Conservation (phyloP, 2,329 filamentous ascomycete genomes). For the Ustulina deusta region DNA sequence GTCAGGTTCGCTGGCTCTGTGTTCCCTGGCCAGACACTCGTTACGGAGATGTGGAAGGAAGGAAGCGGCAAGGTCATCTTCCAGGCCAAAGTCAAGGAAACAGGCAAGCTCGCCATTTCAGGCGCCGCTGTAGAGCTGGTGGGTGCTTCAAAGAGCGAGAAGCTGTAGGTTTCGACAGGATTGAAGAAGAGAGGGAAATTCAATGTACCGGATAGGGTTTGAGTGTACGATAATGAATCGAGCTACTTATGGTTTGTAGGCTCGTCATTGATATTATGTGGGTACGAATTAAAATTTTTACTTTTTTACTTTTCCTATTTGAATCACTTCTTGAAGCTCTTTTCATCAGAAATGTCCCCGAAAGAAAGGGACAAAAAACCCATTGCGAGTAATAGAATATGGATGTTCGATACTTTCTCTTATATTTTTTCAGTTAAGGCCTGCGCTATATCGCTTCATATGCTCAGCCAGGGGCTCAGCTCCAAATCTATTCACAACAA, state of each 20-base stretch:
- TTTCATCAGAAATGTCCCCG: not conserved
- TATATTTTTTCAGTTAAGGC: too few species aligned
- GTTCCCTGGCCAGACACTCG: conserved; percentile 86
- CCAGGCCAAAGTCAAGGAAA: conserved; percentile 91
- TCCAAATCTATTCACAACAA: too few species aligned
- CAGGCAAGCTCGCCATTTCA: conserved; percentile 87
- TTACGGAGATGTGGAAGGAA: conserved; percentile 96
- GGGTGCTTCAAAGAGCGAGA: conserved; percentile 47
- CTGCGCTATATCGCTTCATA: too few species aligned
- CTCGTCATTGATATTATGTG: conserved; percentile 11
- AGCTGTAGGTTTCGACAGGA: conserved; percentile 42
- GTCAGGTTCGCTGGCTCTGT: conserved; percentile 90
- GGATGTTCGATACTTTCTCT: too few species aligned
- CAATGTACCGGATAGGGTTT: conserved; percentile 5
- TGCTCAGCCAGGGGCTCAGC: too few species aligned
- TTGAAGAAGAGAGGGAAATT: conserved; percentile 4
- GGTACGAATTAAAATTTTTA: not conserved
- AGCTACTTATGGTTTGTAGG: not conserved
- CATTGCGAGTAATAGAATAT: too few species aligned
- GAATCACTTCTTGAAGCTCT: not conserved
- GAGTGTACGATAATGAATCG: conserved; percentile 12
- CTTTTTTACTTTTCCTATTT: not conserved
- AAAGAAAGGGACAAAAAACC: too few species aligned
- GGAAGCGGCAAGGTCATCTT: conserved; percentile 75
- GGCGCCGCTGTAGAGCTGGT: conserved; percentile 82